Evolutionary conservation across 352 stramenopile species (phyloP), one percentile per base, ranked within the genome.

Genomic region (Phytophthora tentaculata): DNA sequence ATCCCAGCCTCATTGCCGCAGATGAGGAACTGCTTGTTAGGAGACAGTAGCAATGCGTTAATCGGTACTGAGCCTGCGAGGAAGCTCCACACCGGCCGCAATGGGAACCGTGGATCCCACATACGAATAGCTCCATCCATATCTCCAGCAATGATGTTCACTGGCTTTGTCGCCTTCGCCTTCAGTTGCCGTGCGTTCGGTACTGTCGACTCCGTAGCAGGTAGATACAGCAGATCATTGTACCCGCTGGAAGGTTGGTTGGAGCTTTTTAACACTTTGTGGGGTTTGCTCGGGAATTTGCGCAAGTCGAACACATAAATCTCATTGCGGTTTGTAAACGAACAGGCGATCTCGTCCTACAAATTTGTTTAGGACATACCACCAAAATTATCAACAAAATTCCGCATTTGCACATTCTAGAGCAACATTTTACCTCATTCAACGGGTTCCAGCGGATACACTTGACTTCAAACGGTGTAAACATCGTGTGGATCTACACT

Each of bases 221-320:
- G 59, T 13, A 89, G 39, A 61, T 86, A 94, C 17, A 92, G 41
- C n/a, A 94, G 41, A 58, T 91, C 84, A n/a, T 84, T 90, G 73
- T 94, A 94, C 6, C 86, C 86, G 20, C 77, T 84, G 0, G 84
- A 90, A 20, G 86, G 83, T n/a, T 84, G 83, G 54, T 77, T 94
- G 24, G 73, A 80, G 19, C 79, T 79, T 57, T 88, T 88, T 17
- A 94, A 63, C 12, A 94, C 63, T 45, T 74, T 77, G 52, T 88
- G 72, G 7, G 86, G 81, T 35, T 84, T 82, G 9, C 54, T 78
- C 3, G 84, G 86, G 22, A 94, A 92, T 64, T 91, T 92, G 52
- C 83, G 67, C 63, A 94, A 61, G 43, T 92, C 84, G 55, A 88
- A 94, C 16, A 94, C 29, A 57, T 86, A 69, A 45, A 94, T 90